These are phyloP conservation scores for Saccharum officinarum DNA, from an alignment of 176 grass and related monocot species.

Conservation along the genomic window DNA sequence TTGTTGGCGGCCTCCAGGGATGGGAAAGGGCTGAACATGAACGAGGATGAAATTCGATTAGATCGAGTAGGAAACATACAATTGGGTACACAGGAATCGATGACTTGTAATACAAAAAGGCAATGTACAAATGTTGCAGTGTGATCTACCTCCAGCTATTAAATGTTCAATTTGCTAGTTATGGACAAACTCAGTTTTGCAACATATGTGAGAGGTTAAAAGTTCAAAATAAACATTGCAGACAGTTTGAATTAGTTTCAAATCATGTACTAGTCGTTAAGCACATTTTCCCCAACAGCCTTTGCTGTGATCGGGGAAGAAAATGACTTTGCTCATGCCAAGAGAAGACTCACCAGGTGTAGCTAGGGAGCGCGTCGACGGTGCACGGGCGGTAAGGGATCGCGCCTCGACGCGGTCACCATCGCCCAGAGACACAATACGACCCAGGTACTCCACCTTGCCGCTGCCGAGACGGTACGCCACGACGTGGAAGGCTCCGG, in stretches of 20 bases:
- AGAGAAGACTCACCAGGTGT: not conserved
- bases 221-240: not conserved
- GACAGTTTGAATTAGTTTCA: not conserved
- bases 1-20: not conserved
- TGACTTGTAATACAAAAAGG: not conserved
- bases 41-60: not conserved
- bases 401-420: not conserved
- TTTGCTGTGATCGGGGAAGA: not conserved
- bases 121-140: not conserved
- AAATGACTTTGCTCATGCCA: not conserved
- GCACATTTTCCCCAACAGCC: not conserved
- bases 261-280: not conserved
- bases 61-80: not conserved
- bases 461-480: constrained; percentile 6
- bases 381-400: constrained; percentile 17
- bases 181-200: not conserved
- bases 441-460: constrained; percentile 23
- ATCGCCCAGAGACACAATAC: not conserved
- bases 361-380: constrained; percentile 10
- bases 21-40: not conserved
- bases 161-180: not conserved
- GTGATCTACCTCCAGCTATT: not conserved
- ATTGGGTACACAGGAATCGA: too few relatives aligned
- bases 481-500: constrained; percentile 15
- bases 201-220: not conserved